These are phyloP conservation scores for Berkeleyomyces basicola DNA, from an alignment of 2,329 filamentous ascomycete genomes.

Conservation along the genomic window DNA sequence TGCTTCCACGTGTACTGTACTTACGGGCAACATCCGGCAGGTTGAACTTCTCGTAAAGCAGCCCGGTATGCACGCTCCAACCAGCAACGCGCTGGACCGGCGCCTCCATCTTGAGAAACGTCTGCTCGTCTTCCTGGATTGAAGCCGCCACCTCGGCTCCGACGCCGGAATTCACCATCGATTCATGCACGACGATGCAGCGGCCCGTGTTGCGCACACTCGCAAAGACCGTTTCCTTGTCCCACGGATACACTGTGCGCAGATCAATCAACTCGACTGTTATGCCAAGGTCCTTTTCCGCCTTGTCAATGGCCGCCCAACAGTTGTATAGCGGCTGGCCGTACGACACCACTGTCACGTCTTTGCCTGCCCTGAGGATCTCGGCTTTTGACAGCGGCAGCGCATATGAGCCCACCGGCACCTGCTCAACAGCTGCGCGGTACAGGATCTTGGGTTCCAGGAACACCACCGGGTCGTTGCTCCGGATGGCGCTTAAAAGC, in stretches of 20 bases:
- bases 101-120: constrained; percentile 69
- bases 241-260: constrained; percentile 82
- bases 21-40: constrained; percentile 75
- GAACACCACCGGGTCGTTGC: constrained; percentile 79
- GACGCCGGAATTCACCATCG: constrained; percentile 78
- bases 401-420: constrained; percentile 65
- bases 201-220: constrained; percentile 79
- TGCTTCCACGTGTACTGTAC: constrained; percentile 23
- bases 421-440: constrained; percentile 79
- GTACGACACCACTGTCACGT: constrained; percentile 75
- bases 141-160: constrained; percentile 80
- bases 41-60: constrained; percentile 66
- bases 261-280: constrained; percentile 76
- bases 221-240: constrained; percentile 59
- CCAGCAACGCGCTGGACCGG: constrained; percentile 73
- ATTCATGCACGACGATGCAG: constrained; percentile 79
- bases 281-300: constrained; percentile 58
- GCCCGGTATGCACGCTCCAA: constrained; percentile 72
- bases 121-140: constrained; percentile 60
- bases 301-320: constrained; percentile 55
- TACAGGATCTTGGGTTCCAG: constrained; percentile 93
- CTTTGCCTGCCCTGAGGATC: constrained; percentile 59
- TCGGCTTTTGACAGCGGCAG: constrained; percentile 77
- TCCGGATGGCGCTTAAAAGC: constrained; percentile 56
- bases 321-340: constrained; percentile 81